Base-by-base conservation (phyloP, 2,329 filamentous ascomycete species). In the Decorospora gaudefroyi region DNA sequence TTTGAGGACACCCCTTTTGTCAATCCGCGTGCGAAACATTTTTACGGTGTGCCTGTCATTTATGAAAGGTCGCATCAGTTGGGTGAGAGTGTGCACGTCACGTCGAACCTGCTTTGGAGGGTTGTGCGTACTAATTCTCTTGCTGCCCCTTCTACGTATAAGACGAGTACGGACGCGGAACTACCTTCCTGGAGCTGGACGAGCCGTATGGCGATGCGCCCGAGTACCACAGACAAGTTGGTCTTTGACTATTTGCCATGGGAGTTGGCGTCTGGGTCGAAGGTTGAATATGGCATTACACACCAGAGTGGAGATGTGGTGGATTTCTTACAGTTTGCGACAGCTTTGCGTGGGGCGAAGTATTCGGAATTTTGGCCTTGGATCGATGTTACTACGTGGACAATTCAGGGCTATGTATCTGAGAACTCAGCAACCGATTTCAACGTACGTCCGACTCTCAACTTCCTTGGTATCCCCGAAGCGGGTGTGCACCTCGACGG, bases 1-100 rank as follows among this genome's bases (percentile, higher is more conserved):
- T 41, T 35, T 25, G 18, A 26, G n/a, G n/a, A n/a, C n/a, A n/a
- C n/a, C n/a, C n/a, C n/a, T n/a, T n/a, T n/a, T n/a, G n/a, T n/a
- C n/a, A n/a, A n/a, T n/a, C n/a, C n/a, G n/a, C n/a, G n/a, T n/a
- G n/a, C 7, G 13, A 42, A 17, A 3, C 31, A 41, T 9, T 46
- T 46, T 16, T 46, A 46, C 26, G 32, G 37, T 4, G 28, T 37
- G 16, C 19, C 26, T 9, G 7, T 38, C 9, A 4, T 33, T 11
- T 31, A 33, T 12, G 4, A 11, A 6, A 29, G 13, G 6, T 3
- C 7, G 7, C 22, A 21, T 15, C 11, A 9, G 8, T 5, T 3
- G 2, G 13, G 6, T 11, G 5, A 16, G 12, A 3, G 9, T 5
- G 16, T 15, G 5, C 7, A 3, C 2, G 4, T 10, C 9, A 15